Evolutionary conservation across 352 stramenopile genomes (phyloP), one percentile per base, ranked within the genome.

Genomic region (Pythium phragmiticola): DNA sequence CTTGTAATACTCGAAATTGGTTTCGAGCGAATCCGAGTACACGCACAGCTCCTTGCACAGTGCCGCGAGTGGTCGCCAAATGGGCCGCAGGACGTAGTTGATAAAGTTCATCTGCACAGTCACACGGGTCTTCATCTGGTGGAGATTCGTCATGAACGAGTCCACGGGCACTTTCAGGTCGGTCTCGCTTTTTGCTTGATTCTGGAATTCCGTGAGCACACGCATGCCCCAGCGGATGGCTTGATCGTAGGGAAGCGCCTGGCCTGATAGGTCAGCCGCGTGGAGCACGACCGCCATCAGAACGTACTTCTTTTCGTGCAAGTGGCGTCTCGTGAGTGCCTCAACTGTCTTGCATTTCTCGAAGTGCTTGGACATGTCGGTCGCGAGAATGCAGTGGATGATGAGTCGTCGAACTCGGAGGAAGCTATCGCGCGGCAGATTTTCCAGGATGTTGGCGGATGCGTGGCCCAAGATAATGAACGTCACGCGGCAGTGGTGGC

Each of bases 231-330:
- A 95, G 52, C 90, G 67, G 50, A 68, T 56, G 0, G 72, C 68
- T 26, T 85, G 67, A 17, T 66, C 34, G 60, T 85, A 88, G 0
- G 77, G 80, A 9, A 91, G 59, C 7, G 76, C 66, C 26, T 87
- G 82, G 63, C 84, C 78, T 8, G 73, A 87, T 36, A 96, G 26
- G 45, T 96, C 88, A 1, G 84, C 84, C 0, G 76, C 76, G 57
- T 92, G 82, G 37, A 96, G 65, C 7, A 95, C 63, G 42, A 92
- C 78, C 0, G 72, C 77, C 73, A 92, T 87, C 30, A 94, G 62
- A 14, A 89, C 12, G 7, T 68, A 56, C 0, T 75, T 72, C 37
- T 89, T 89, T 19, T 90, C 83, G 0, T 50, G 78, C 2, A 89
- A 73, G 30, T 87, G 80, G 8, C 81, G 71, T 4, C 73, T 74